phyloP scores from a whole-genome alignment of 441 rosid species.

The Rhodomyrtus psidioides region DNA sequence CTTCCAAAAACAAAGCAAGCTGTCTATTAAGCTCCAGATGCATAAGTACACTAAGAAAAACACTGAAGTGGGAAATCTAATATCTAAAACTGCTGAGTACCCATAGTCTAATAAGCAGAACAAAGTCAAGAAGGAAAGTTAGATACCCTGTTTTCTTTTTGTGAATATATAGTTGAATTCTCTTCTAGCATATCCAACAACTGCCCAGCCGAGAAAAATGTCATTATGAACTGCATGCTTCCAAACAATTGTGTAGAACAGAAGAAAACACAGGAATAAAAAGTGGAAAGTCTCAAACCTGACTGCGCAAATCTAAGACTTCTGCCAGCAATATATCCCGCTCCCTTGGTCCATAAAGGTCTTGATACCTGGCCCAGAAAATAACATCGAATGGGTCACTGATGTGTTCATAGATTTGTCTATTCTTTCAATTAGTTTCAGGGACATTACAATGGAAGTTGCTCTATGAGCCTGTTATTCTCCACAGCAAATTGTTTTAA shows the following conservation, averaged over 20 bases:
- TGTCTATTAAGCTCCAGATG: too few species aligned
- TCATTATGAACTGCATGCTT: conserved; percentile 2
- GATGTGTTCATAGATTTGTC: conserved; percentile 3
- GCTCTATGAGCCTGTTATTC: conserved; percentile 59
- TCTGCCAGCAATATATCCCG: conserved; percentile 56
- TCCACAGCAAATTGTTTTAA: conserved; percentile 48
- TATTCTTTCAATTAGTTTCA: conserved; percentile 10
- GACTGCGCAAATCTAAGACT: conserved; percentile 60
- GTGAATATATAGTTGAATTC: conserved; percentile 21
- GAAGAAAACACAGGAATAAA: background rate
- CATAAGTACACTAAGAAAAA: background rate
- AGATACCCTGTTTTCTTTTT: conserved; percentile 35
- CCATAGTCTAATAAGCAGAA: background rate
- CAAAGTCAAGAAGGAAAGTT: conserved; percentile 3
- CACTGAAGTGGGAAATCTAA: background rate
- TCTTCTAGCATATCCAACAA: conserved; percentile 44
- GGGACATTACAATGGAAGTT: conserved; percentile 51
- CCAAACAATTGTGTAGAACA: background rate
- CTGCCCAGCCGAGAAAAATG: conserved; percentile 29
- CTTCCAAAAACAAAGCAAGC: too few species aligned
- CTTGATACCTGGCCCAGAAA: conserved; percentile 50
- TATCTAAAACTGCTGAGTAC: conserved; percentile 12
- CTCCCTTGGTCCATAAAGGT: conserved; percentile 57
- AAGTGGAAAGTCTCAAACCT: conserved; percentile 31
- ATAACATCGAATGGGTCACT: conserved; percentile 1